Conservation (phyloP, 768 basidiomycete species). For the Lepiota venenata region DNA sequence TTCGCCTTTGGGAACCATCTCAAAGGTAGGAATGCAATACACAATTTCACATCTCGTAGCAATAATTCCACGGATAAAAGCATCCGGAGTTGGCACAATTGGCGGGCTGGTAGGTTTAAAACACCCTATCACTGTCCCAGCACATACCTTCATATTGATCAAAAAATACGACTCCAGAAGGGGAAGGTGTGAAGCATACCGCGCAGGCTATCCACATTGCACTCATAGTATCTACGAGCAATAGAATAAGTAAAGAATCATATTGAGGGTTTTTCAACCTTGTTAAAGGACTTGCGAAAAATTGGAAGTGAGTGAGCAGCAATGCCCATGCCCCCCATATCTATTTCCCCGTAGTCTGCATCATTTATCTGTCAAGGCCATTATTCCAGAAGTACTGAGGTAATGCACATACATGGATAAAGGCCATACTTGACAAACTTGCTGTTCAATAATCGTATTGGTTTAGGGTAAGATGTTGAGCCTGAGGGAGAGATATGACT, state of each 20-base stretch:
- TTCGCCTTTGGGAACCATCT: neutral
- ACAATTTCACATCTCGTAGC: constrained; percentile 5
- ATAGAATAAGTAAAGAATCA: neutral
- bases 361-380: neutral
- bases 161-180: neutral
- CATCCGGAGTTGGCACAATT: constrained; percentile 16
- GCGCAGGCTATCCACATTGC: constrained; percentile 13
- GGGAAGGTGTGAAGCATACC: neutral
- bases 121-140: constrained; percentile 16
- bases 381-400: neutral
- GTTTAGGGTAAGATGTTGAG: constrained; percentile 22
- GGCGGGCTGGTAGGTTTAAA: constrained; percentile 19
- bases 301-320: constrained; percentile 17
- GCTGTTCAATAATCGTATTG: constrained; percentile 16
- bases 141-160: neutral
- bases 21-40: constrained; percentile 13
- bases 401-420: constrained; percentile 13
- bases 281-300: constrained; percentile 13
- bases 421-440: constrained; percentile 11
- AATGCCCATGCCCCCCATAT: constrained; percentile 17
- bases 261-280: neutral
- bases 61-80: constrained; percentile 9
- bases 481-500: constrained; percentile 10
- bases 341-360: constrained; percentile 19
- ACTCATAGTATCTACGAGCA: constrained; percentile 16